phyloP scores from a whole-genome alignment of 108 stramenopile species.

The Schizochytrium sp. region DNA sequence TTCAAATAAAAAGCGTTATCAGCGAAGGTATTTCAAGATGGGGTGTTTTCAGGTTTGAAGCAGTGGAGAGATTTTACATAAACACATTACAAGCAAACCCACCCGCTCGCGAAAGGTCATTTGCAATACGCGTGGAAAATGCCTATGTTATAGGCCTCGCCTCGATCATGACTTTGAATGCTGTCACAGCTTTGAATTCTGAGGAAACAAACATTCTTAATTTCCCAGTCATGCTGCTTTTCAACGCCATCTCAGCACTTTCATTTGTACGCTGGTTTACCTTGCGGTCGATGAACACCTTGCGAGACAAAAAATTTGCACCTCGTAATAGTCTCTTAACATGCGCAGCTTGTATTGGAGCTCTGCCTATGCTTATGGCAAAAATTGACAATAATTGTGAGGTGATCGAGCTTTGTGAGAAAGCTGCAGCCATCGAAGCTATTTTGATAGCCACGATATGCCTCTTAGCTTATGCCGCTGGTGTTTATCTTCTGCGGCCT shows the following conservation, averaged over 20 bases:
- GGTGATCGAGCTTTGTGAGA: neutral
- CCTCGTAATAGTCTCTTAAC: neutral
- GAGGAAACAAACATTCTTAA: neutral
- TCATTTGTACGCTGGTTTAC: conserved; percentile 14
- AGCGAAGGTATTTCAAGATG: neutral
- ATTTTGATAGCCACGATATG: neutral
- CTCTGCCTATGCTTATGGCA: neutral
- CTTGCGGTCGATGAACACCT: neutral
- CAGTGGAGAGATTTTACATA: neutral
- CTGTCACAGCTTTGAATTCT: neutral
- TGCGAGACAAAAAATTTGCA: neutral
- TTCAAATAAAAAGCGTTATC: neutral
- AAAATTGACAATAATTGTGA: neutral
- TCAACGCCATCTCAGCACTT: neutral
- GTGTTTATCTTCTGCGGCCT: neutral
- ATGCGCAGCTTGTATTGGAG: neutral
- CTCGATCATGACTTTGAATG: neutral
- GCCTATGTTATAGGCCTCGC: neutral
- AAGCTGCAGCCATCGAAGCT: neutral
- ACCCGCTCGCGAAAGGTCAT: neutral
- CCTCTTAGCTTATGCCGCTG: neutral
- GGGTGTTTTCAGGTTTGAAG: neutral
- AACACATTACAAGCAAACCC: neutral
- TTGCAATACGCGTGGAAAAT: neutral
- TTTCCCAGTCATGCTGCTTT: neutral